Evolutionary conservation across 305 asterid genomes (phyloP).

Genomic region (Solanum hybrid): DNA sequence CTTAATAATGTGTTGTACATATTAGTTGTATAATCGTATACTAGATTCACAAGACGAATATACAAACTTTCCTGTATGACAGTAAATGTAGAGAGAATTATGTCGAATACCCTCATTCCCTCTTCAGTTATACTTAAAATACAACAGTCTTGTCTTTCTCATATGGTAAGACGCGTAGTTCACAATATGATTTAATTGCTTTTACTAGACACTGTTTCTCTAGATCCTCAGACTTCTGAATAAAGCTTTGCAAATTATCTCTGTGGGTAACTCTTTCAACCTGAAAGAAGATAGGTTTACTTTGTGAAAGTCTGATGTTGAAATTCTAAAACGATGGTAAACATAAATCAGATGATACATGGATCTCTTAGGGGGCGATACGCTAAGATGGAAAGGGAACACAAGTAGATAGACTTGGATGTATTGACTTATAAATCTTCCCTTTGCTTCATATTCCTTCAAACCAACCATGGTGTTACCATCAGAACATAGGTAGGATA

Average conservation of each 20-base stretch:
- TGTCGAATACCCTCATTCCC: background rate
- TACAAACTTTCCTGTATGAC: background rate
- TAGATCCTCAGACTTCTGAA: conserved; percentile 75
- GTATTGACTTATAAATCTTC: background rate
- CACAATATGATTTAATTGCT: conserved; percentile 85
- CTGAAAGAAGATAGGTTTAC: conserved; percentile 27
- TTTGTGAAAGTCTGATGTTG: background rate
- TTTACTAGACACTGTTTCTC: conserved; percentile 88
- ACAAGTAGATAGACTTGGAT: background rate
- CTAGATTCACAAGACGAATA: background rate
- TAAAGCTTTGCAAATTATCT: conserved; percentile 65
- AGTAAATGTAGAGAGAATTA: background rate
- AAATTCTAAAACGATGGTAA: background rate
- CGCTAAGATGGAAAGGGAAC: background rate
- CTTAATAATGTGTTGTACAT: background rate
- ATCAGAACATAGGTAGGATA: background rate
- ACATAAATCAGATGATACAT: background rate
- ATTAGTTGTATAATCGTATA: background rate
- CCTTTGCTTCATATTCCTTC: background rate
- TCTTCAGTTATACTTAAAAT: conserved; percentile 28
- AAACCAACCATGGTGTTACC: background rate
- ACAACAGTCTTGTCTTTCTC: conserved; percentile 68
- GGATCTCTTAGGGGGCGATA: background rate
- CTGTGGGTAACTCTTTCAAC: conserved; percentile 86
- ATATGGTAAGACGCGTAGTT: conserved; percentile 77